Evolutionary conservation across 352 stramenopile species (phyloP).

Genomic region (Sclerospora graminicola): DNA sequence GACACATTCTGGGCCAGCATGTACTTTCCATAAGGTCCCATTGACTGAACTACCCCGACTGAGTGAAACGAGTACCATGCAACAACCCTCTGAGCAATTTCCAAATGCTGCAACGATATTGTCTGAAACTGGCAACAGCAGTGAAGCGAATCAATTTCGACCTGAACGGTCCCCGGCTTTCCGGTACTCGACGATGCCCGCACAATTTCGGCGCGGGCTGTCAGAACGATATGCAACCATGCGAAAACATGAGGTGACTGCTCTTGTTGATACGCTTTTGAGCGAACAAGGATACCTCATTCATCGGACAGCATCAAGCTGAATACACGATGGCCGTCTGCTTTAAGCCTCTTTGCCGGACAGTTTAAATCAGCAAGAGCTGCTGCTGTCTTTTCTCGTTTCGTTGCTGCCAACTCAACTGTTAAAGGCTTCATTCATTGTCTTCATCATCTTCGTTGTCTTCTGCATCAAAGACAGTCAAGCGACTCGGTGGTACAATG

Average conservation of each 20-base stretch:
- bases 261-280: conserved; percentile 41
- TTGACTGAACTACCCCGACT: too few relatives aligned
- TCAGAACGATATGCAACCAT: conserved; percentile 11
- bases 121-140: too few relatives aligned
- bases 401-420: conserved; percentile 20
- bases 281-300: conserved; percentile 39
- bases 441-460: conserved; percentile 32
- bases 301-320: conserved; percentile 11
- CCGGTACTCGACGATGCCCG: not conserved
- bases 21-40: too few relatives aligned
- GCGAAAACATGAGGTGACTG: conserved; percentile 15
- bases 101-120: too few relatives aligned
- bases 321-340: conserved; percentile 11
- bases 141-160: too few relatives aligned
- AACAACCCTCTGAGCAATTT: too few relatives aligned
- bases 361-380: not conserved
- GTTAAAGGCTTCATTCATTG: conserved; percentile 8
- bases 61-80: too few relatives aligned
- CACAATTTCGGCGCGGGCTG: conserved; percentile 1
- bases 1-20: too few relatives aligned
- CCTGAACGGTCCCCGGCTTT: too few relatives aligned
- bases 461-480: conserved; percentile 53
- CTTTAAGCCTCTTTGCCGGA: not conserved
- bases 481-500: conserved; percentile 16
- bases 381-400: not conserved